phyloP scores from a whole-genome alignment of 106 monocot species.

The Chionographis japonica region DNA sequence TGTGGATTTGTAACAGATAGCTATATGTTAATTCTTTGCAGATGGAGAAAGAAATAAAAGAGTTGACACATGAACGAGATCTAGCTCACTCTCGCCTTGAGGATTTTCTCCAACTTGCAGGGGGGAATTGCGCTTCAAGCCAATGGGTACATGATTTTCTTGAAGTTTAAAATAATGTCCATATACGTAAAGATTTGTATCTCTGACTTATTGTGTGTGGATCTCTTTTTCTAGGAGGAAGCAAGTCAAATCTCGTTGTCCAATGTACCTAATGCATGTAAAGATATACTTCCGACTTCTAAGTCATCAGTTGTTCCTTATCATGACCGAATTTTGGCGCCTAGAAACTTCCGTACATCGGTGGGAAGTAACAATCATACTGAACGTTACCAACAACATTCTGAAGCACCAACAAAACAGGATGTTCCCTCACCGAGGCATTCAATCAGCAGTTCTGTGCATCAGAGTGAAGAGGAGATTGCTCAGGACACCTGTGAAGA shows the following conservation, averaged over 20 bases:
- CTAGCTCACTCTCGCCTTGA: conserved; percentile 62
- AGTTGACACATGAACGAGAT: conserved; percentile 65
- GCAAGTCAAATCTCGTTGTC: conserved; percentile 14
- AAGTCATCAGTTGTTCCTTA: conserved; percentile 33
- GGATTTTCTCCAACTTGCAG: conserved; percentile 52
- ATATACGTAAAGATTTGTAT: not conserved
- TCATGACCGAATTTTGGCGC: conserved; percentile 15
- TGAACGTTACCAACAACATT: conserved; percentile 3
- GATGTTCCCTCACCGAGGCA: conserved; percentile 2
- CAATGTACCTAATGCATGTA: conserved; percentile 24
- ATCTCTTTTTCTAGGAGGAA: conserved; percentile 17
- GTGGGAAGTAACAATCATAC: conserved; percentile 5
- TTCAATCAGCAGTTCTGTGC: conserved; percentile 21
- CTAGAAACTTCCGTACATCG: conserved; percentile 8
- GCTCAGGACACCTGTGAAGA: conserved; percentile 31
- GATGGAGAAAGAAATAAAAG: conserved; percentile 95
- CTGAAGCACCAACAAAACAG: conserved; percentile 16
- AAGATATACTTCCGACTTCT: conserved; percentile 41
- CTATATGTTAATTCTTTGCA: conserved; percentile 20
- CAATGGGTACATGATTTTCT: conserved; percentile 38
- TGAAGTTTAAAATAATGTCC: not conserved
- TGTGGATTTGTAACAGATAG: not conserved
- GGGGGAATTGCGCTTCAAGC: conserved; percentile 34
- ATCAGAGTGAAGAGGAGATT: conserved; percentile 15
- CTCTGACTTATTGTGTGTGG: not conserved